Evolutionary conservation across 306 rosid genomes (phyloP), one percentile per base, ranked within the genome.

Genomic region (Medicago truncatula): DNA sequence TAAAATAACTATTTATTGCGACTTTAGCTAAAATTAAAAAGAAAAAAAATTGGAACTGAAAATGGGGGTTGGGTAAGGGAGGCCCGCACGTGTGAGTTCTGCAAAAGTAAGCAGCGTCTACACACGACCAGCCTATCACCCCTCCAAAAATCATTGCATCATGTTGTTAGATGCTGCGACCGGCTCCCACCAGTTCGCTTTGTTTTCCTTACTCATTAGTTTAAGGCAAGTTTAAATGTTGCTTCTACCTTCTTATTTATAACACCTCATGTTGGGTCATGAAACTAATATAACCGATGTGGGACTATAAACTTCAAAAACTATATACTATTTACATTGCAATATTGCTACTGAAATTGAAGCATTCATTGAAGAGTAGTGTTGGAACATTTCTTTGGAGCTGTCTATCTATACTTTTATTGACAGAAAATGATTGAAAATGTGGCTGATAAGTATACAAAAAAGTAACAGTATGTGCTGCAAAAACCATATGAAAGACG

Each of bases 81-180:
- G 76, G 76, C 76, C 76, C 40, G 40, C 54, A 3, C 76, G 13
- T 18, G 81, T 9, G 93, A 84, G 96, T 92, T 90, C 97, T 90
- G 92, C 93, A 14, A 88, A 90, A 90, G 93, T 87, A 92, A 87
- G 95, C 92, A 92, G 96, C 93, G 88, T 92, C 96, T 70, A 31
- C 97, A 28, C 85, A 39, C 40, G 88, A 82, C 92, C 88, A 81
- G 93, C 96, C 93, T 87, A 62, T 87, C 3, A 81, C 87, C 96
- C 97, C 90, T 92, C 92, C 90, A 92, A 46, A 95, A 92, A 92
- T 87, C 81, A 41, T 0, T 88, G 92, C 95, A 92, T 91, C 76
- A 23, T 49, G 3, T 5, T 12, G 0, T 7, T 39, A 18, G 60
- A 89, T 92, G 96, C 92, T 4, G 90, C 96, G 75, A 91, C 65